These are phyloP conservation scores for Sequoia sempervirens DNA, from an alignment of 75 land plant genomes.

Conservation along the genomic window DNA sequence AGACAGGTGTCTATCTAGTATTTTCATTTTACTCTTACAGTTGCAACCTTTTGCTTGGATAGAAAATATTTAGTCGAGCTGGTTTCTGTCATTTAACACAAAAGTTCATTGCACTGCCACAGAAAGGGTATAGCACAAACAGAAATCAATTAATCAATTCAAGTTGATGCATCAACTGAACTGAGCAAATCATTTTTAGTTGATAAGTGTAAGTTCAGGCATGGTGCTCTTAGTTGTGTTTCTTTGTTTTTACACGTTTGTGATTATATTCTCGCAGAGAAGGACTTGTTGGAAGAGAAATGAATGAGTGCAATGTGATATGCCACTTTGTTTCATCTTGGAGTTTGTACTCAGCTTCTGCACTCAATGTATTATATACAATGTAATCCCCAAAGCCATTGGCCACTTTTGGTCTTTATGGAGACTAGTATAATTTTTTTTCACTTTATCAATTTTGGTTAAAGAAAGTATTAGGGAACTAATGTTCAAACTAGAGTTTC, in stretches of 20 bases:
- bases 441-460: neutral
- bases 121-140: neutral
- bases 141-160: neutral
- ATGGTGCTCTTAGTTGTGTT: neutral
- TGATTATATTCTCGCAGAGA: neutral
- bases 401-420: neutral
- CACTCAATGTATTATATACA: neutral
- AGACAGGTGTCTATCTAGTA: neutral
- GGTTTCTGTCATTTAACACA: slow-evolving; percentile 3
- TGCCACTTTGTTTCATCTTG: neutral
- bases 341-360: slow-evolving; percentile 4
- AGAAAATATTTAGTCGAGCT: slow-evolving; percentile 1
- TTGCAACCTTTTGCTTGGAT: neutral
- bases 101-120: neutral
- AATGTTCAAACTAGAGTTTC: neutral
- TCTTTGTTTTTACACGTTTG: neutral
- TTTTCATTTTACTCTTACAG: neutral
- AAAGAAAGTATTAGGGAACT: neutral
- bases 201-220: neutral
- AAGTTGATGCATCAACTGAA: neutral
- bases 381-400: neutral
- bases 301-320: neutral
- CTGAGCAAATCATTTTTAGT: neutral
- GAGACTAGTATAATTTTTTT: neutral
- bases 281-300: neutral